Percentiles rank a stretch among this genome's conserved stretches.
Conservation (phyloP, 1,139 yeast species). For the Debaryomyces nepalensis region DNA sequence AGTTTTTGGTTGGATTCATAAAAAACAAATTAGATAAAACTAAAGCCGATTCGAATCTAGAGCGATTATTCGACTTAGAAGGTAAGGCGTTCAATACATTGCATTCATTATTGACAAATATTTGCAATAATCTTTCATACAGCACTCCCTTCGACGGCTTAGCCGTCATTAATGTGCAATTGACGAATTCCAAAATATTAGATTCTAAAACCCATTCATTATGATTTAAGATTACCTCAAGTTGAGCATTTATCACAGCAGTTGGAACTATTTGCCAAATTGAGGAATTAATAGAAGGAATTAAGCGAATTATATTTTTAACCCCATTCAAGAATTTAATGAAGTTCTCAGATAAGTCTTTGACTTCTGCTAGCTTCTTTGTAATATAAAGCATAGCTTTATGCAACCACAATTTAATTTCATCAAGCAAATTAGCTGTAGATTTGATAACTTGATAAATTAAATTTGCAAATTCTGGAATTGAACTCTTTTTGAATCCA, state of each 20-base stretch:
- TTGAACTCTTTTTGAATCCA: slow-evolving; percentile 28
- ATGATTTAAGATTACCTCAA: slow-evolving; percentile 63
- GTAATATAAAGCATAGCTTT: slow-evolving; percentile 64
- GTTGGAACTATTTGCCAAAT: slow-evolving; percentile 53
- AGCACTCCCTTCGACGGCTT: slow-evolving; percentile 42
- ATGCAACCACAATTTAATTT: slow-evolving; percentile 41
- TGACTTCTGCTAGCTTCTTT: slow-evolving; percentile 61
- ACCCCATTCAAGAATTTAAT: slow-evolving; percentile 28
- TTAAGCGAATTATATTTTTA: slow-evolving; percentile 19
- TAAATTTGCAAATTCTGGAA: slow-evolving; percentile 30
- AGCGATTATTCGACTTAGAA: slow-evolving; percentile 21
- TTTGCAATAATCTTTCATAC: slow-evolving; percentile 62
- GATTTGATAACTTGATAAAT: slow-evolving; percentile 17
- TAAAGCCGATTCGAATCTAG: slow-evolving; percentile 48
- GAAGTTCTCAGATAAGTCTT: slow-evolving; percentile 39
- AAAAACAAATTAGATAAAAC: slow-evolving; percentile 50
- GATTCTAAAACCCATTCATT: slow-evolving; percentile 50
- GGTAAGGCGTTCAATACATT: slow-evolving; percentile 36
- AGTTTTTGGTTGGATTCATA: slow-evolving; percentile 50
- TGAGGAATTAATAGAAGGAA: slow-evolving; percentile 18
- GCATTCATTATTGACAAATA: slow-evolving; percentile 57
- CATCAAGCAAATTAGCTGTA: slow-evolving; percentile 7
- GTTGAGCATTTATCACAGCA: slow-evolving; percentile 61
- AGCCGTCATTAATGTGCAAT: slow-evolving; percentile 39
- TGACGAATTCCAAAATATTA: slow-evolving; percentile 46